Evolutionary conservation across 1,284 basidiomycete genomes (phyloP).

Genomic region (Gymnopus androsaceus): DNA sequence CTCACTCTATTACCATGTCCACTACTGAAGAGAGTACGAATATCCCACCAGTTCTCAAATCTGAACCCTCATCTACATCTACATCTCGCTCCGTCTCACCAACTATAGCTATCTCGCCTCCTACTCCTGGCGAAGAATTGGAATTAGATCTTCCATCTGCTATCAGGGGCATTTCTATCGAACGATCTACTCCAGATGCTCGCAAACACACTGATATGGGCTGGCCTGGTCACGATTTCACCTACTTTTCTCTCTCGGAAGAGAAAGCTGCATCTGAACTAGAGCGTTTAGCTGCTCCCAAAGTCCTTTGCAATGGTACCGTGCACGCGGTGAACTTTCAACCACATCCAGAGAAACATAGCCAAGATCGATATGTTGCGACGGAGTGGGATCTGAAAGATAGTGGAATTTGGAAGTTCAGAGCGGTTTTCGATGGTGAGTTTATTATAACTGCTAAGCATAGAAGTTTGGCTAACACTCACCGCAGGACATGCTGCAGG

Average conservation of each 20-base stretch:
- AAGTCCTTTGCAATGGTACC: background rate
- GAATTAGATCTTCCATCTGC: background rate
- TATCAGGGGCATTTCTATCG: background rate
- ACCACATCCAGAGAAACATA: slow-evolving; percentile 10
- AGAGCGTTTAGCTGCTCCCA: background rate
- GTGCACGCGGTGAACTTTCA: slow-evolving; percentile 4
- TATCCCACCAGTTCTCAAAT: background rate
- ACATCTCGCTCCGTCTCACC: background rate
- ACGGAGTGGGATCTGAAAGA: slow-evolving; percentile 8
- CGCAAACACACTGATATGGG: slow-evolving; percentile 7
- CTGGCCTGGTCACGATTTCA: background rate
- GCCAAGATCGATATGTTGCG: slow-evolving; percentile 10
- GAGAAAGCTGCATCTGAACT: background rate
- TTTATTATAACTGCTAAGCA: background rate
- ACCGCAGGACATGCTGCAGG: slow-evolving; percentile 7
- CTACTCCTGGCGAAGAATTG: background rate
- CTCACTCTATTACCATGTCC: background rate
- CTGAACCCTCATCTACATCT: background rate
- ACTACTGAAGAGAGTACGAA: too few species aligned
- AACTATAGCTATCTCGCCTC: background rate
- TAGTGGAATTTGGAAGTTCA: slow-evolving; percentile 6
- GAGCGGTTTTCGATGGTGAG: slow-evolving; percentile 12
- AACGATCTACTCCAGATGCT: background rate
- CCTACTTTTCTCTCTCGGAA: slow-evolving; percentile 1
- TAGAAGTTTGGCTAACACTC: background rate